Evolutionary conservation across 78 protist genomes (phyloP), one percentile per base, ranked within the genome.

Genomic region (Anaeramoeba ignava): DNA sequence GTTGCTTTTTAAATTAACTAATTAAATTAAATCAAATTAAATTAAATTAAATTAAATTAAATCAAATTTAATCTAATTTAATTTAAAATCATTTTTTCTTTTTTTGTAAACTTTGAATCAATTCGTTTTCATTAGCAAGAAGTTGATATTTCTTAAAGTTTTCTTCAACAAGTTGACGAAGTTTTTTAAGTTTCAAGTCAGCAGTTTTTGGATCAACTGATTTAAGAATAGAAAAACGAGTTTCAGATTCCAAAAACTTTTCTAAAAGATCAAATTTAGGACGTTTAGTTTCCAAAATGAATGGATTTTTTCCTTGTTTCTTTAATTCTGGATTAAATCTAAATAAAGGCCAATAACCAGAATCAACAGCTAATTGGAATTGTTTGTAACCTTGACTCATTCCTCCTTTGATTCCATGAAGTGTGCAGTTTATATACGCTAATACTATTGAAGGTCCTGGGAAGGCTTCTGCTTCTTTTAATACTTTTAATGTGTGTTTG

Each of bases 291-390:
- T 92, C 95, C 54, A 90, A 83, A 78, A 1, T 41, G 40, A 93
- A 82, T 42, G 89, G 90, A 37, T 83, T 82, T 82, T 88, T 40
- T 34, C 93, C 93, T 8, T 2, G 39, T 8, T 2, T 78, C 1
- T 0, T 68, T 33, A 79, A 78, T 8, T 0, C 2, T 2, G 96
- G 96, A 83, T 93, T 78, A 88, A 42, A 93, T 0, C 96, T 87
- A 78, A 90, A 93, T 39, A 93, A 86, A 2, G 91, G 88, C 93
- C 94, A 91, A 73, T 80, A 79, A 31, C 94, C 94, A 27, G 80
- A 42, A 31, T 90, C 91, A 12, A 90, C 91, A 31, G 95, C 91
- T n/a, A n/a, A n/a, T n/a, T n/a, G n/a, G n/a, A n/a, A n/a, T n/a
- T n/a, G 31, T 31, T 31, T 31, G 31, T 67, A 31, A 31, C 78